Evolutionary conservation across 208 protist genomes (phyloP), one percentile per base, ranked within the genome.

Genomic region (Crithidia brevicula): DNA sequence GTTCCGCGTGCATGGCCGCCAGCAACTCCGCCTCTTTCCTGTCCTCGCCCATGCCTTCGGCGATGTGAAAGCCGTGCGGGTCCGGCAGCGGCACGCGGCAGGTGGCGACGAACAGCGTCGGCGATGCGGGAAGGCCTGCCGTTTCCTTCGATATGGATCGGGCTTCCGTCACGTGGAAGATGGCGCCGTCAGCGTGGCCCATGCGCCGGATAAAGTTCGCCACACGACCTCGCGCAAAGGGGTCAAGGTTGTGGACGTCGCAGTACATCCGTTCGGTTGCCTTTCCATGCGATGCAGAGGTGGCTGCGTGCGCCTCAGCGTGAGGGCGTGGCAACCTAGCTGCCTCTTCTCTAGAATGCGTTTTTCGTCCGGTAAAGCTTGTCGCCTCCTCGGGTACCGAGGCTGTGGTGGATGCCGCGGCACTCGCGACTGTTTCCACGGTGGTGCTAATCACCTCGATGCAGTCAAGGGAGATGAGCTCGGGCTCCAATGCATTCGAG

Each of bases 1-100:
- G 70, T 66, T 96, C 86, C 5, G 88, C 91, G 67, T 96, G 91
- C 91, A 96, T 96, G 30, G 91, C 88, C 15, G 85, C 85, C 1
- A 94, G 79, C 45, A 90, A 49, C 66, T 92, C 90, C 15, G 90
- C 90, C 27, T 90, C 85, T 74, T 87, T 88, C 18, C 68, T 71
- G 38, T 63, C 78, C 42, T 90, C 81, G 10, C 58, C 86, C 16
- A 94, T 23, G 3, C 89, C 86, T 50, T 94, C 84, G 10, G 86
- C 89, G 1, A 92, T 72, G 74, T 86, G 85, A 15, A 69, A 72
- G 46, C 72, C 40, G 45, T 95, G 87, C 43, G 86, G 86, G 27
- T 73, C 54, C 7, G 87, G 86, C n/a, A 93, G 77, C 18, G 67
- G 49, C 27, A 95, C 62, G 8, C 53, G 53, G 42, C 77, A 81